Percentiles rank a stretch among this genome's conserved stretches.
phyloP scores from a whole-genome alignment of 2,329 filamentous ascomycete species.

The Metarhizium sp. region DNA sequence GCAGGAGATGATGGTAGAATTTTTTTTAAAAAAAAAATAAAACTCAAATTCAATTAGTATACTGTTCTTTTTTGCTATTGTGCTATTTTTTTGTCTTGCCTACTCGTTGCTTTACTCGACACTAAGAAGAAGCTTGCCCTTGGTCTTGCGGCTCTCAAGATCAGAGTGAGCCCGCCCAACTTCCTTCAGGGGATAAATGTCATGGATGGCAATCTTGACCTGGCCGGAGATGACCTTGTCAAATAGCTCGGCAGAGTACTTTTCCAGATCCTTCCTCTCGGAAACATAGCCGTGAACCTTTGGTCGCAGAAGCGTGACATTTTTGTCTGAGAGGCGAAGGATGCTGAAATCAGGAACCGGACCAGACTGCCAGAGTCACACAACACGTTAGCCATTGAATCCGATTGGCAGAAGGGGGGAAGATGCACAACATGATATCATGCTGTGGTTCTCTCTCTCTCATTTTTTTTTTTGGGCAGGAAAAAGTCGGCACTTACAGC shows the following conservation, averaged over 20 bases:
- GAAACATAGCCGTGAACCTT: constrained; percentile 61
- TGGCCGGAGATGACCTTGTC: constrained; percentile 59
- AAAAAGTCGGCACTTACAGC: constrained; percentile 38
- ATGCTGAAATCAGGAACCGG: constrained; percentile 59
- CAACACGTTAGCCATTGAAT: background rate
- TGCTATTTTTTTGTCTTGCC: constrained; percentile 8
- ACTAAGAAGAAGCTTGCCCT: constrained; percentile 72
- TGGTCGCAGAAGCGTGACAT: constrained; percentile 67
- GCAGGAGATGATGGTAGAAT: background rate
- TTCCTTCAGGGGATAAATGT: constrained; percentile 67
- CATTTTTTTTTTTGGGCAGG: too few species aligned
- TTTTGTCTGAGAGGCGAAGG: constrained; percentile 58
- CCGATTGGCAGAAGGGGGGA: background rate
- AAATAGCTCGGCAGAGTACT: constrained; percentile 65
- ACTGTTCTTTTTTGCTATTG: background rate
- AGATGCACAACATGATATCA: background rate
- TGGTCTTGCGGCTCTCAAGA: constrained; percentile 73
- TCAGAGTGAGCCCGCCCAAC: constrained; percentile 65
- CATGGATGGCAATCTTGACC: constrained; percentile 64
- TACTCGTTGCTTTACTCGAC: constrained; percentile 30
- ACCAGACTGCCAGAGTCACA: constrained; percentile 38
- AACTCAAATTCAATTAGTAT: background rate
- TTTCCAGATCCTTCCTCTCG: constrained; percentile 60
- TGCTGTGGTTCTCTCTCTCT: too few species aligned
- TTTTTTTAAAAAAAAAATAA: background rate